These are phyloP conservation scores for Syzygium oleosum DNA, from an alignment of 345 rosid genomes.

Conservation along the genomic window DNA sequence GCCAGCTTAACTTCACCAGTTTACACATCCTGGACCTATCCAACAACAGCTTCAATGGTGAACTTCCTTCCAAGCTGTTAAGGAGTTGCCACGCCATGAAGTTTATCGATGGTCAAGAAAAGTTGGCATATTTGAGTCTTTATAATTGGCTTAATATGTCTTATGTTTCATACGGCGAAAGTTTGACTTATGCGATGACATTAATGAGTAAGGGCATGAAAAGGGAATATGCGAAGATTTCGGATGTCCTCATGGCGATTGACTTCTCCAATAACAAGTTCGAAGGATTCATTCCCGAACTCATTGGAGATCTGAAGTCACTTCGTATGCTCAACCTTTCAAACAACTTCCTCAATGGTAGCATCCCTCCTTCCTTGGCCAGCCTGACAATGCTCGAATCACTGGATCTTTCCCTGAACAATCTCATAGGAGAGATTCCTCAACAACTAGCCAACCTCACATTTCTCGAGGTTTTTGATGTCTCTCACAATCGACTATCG, in stretches of 20 bases:
- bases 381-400: not conserved
- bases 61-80: not conserved
- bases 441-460: not conserved
- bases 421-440: not conserved
- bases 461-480: not conserved
- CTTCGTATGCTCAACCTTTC: not conserved
- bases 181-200: not conserved
- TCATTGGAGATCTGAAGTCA: not conserved
- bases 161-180: rapidly evolving
- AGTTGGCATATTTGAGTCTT: not conserved
- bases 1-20: not conserved
- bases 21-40: not conserved
- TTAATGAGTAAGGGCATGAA: not conserved
- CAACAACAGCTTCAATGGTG: not conserved
- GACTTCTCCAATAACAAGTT: not conserved
- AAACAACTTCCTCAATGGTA: not conserved
- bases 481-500: not conserved
- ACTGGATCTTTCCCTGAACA: not conserved
- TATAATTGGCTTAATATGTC: rapidly evolving
- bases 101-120: not conserved
- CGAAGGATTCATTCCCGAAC: not conserved
- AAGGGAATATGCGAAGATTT: not conserved
- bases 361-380: not conserved
- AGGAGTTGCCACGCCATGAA: not conserved
- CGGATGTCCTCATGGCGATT: not conserved